phyloP scores from a whole-genome alignment of 495 filamentous ascomycete genomes.

The Xylaria curta region DNA sequence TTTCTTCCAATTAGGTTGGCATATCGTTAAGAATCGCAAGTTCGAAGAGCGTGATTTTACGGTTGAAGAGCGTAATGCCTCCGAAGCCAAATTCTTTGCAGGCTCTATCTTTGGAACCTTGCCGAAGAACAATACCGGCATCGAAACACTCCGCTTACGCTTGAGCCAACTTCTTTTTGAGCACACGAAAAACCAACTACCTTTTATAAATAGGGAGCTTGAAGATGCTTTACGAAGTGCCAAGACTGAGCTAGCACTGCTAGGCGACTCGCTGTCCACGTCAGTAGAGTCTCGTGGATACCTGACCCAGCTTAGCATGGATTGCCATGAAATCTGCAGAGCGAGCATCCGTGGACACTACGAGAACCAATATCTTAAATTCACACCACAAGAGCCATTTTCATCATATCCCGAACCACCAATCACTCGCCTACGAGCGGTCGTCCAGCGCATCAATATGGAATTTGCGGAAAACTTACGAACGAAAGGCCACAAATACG shows the following conservation, averaged over 20 bases:
- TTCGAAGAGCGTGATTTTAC: not conserved
- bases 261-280: not conserved
- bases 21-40: not conserved
- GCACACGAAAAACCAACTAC: not conserved
- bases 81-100: not conserved
- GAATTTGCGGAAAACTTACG: not conserved
- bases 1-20: not conserved
- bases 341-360: not conserved
- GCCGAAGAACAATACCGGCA: not conserved
- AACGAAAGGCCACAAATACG: not conserved
- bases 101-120: not conserved
- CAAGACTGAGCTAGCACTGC: not conserved
- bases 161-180: not conserved
- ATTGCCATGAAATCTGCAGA: not conserved
- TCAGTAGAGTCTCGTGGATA: not conserved
- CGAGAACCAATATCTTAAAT: not conserved
- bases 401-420: not conserved
- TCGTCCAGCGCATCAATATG: not conserved
- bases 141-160: not conserved
- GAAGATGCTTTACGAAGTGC: not conserved
- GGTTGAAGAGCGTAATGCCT: not conserved
- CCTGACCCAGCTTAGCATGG: not conserved
- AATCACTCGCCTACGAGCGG: not conserved
- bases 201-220: not conserved
- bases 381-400: not conserved